Percentiles rank a stretch among this genome's conserved stretches.
Conservation (phyloP, 495 filamentous ascomycete genomes). For the Tuber magnatum region DNA sequence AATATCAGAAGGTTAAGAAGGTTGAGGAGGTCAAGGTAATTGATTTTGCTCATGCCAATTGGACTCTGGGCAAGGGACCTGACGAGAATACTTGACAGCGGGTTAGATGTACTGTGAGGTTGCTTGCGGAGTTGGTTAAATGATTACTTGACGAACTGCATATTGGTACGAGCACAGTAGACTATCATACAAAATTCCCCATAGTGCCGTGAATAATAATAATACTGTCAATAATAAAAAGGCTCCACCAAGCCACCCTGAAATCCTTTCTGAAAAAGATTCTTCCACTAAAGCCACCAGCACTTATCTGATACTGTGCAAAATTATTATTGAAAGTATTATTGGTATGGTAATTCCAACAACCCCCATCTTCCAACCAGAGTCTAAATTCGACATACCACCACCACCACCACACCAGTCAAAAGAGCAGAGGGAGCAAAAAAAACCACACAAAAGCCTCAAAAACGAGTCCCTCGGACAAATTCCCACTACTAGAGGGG, state of each 20-base stretch:
- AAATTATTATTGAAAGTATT: too few species aligned
- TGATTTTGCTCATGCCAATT: conserved; percentile 90
- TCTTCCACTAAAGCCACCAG: too few species aligned
- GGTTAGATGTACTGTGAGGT: conserved; percentile 62
- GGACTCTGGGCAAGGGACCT: conserved; percentile 74
- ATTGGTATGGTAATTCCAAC: too few species aligned
- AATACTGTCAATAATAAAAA: too few species aligned
- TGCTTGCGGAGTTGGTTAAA: conserved; percentile 57
- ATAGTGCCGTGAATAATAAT: too few species aligned
- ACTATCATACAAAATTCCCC: too few species aligned
- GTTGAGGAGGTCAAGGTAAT: conserved; percentile 93
- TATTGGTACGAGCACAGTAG: too few species aligned
- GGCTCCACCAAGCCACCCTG: too few species aligned
- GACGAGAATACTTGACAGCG: conserved; percentile 79
- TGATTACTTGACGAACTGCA: conserved; percentile 7
- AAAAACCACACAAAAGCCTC: neutral
- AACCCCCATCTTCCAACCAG: too few species aligned
- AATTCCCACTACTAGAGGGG: conserved; percentile 52
- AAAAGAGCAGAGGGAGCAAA: neutral
- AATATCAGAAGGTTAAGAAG: too few species aligned
- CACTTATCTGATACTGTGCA: too few species aligned
- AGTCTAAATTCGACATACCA: neutral
- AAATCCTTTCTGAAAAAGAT: too few species aligned
- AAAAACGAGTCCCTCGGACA: conserved; percentile 37
- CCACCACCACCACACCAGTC: neutral